phyloP scores from a whole-genome alignment of 768 basidiomycete genomes.

The Boletus rubescentipes region DNA sequence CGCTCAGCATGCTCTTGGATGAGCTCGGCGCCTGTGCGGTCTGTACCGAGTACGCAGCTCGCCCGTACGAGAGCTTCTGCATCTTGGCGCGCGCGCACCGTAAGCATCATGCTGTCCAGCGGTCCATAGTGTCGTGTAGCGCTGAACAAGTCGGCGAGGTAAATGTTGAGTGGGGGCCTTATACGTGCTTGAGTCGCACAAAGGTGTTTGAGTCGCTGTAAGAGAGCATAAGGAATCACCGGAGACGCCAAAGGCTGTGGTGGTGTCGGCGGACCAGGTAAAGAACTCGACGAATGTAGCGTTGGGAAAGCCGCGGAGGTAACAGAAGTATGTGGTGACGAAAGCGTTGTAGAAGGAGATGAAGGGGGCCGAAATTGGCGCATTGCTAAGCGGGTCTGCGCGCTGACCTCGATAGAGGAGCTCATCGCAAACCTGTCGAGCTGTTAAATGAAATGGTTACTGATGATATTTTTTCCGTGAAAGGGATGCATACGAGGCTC shows the following conservation, averaged over 20 bases:
- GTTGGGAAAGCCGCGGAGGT: constrained; percentile 29
- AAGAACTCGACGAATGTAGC: constrained; percentile 10
- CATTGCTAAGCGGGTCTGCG: constrained; percentile 35
- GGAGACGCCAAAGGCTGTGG: constrained; percentile 16
- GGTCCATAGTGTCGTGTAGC: constrained; percentile 70
- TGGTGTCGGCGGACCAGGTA: constrained; percentile 29
- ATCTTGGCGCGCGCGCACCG: constrained; percentile 57
- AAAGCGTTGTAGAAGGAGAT: constrained; percentile 23
- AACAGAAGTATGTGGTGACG: constrained; percentile 30
- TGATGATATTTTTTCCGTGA: neutral
- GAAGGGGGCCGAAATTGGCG: constrained; percentile 35
- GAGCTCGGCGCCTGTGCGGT: constrained; percentile 61
- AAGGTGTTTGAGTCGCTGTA: constrained; percentile 27
- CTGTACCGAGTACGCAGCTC: constrained; percentile 60
- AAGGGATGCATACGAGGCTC: constrained; percentile 52
- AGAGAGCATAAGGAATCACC: constrained; percentile 32
- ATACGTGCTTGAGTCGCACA: constrained; percentile 42
- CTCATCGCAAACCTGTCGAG: constrained; percentile 82
- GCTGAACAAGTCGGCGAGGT: constrained; percentile 70
- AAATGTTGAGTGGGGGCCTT: constrained; percentile 54
- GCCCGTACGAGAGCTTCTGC: constrained; percentile 69
- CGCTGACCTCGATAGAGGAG: constrained; percentile 52
- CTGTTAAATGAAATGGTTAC: constrained; percentile 36
- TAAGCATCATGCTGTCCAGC: constrained; percentile 69
- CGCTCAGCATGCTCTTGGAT: constrained; percentile 32